phyloP scores from a whole-genome alignment of 352 stramenopile genomes.

The Globisporangium sylvaticum region DNA sequence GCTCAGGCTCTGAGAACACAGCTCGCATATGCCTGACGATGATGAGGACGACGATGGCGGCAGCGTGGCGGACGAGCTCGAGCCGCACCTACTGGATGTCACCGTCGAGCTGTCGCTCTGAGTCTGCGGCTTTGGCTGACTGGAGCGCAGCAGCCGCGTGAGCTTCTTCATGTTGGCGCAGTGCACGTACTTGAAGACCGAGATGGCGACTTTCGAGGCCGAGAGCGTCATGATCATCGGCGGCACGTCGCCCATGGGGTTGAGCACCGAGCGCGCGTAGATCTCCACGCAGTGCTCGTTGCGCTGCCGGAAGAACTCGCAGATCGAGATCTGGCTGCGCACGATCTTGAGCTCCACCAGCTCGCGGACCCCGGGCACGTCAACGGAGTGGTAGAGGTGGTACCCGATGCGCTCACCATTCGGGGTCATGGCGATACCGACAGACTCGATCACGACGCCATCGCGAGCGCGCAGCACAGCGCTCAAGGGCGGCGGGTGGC shows the following conservation, averaged over 20 bases:
- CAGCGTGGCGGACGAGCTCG: background rate
- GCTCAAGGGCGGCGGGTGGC: background rate
- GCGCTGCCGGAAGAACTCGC: slow-evolving; percentile 5
- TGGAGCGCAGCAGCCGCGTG: background rate
- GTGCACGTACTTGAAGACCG: slow-evolving; percentile 2
- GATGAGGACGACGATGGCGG: background rate
- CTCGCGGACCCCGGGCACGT: background rate
- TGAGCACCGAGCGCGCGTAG: slow-evolving; percentile 1
- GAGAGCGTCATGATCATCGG: background rate
- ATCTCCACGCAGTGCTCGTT: background rate
- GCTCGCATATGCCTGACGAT: background rate
- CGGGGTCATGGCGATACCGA: background rate
- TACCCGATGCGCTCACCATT: background rate
- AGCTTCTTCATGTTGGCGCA: slow-evolving; percentile 20
- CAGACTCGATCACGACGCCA: background rate
- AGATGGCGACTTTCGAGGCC: background rate
- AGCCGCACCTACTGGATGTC: background rate
- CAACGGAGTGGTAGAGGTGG: background rate
- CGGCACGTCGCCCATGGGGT: background rate
- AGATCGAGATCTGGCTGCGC: background rate
- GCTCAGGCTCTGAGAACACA: slow-evolving; percentile 4
- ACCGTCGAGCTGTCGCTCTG: background rate
- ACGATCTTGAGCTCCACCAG: slow-evolving; percentile 8
- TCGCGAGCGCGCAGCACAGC: background rate
- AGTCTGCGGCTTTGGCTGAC: background rate